A percentile compares a stretch with the other conserved stretches of the same genome.
These are phyloP conservation scores for Ilex aquifolium DNA, from an alignment of 257 asterid species.

Conservation along the genomic window DNA sequence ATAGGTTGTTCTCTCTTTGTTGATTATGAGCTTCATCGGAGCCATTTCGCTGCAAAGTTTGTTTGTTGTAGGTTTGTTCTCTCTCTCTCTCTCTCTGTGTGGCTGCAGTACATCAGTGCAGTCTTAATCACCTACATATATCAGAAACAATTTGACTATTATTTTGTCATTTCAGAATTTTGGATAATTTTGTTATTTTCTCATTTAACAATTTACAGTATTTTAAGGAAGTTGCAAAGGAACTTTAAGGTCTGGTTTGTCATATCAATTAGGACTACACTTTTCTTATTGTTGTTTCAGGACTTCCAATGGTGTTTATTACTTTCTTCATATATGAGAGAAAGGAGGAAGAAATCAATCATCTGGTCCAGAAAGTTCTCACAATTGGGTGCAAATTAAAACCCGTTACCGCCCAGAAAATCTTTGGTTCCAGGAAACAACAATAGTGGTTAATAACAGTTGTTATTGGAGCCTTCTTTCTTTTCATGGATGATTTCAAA, in stretches of 20 bases:
- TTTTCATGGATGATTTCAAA: too few relatives aligned
- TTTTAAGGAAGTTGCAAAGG: too few relatives aligned
- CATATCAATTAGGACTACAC: slow-evolving; percentile 2
- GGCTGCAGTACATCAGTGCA: background rate
- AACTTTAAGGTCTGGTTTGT: slow-evolving; percentile 2
- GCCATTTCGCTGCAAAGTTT: slow-evolving; percentile 48
- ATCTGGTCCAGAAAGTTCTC: slow-evolving; percentile 27
- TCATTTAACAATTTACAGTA: too few relatives aligned
- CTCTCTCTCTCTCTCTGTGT: slow-evolving; percentile 1
- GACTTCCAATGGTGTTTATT: slow-evolving; percentile 51
- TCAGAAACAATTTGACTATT: too few relatives aligned
- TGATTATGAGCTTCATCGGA: slow-evolving; percentile 72
- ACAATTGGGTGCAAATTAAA: slow-evolving; percentile 43
- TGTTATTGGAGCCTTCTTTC: background rate
- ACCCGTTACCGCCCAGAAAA: slow-evolving; percentile 27
- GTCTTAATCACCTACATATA: slow-evolving; percentile 6
- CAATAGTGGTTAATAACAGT: slow-evolving; percentile 24
- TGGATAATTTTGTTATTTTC: background rate
- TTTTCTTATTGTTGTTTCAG: slow-evolving; percentile 25
- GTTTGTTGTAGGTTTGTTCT: slow-evolving; percentile 54
- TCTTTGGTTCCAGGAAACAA: slow-evolving; percentile 36
- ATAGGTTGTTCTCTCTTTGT: slow-evolving; percentile 63
- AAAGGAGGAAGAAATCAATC: slow-evolving; percentile 62
- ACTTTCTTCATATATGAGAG: slow-evolving; percentile 54
- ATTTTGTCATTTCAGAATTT: too few relatives aligned